Percentiles rank a stretch among this genome's conserved stretches.
Conservation (phyloP, 192 early-diverging fungal species). For the Lobulomyces angularis region DNA sequence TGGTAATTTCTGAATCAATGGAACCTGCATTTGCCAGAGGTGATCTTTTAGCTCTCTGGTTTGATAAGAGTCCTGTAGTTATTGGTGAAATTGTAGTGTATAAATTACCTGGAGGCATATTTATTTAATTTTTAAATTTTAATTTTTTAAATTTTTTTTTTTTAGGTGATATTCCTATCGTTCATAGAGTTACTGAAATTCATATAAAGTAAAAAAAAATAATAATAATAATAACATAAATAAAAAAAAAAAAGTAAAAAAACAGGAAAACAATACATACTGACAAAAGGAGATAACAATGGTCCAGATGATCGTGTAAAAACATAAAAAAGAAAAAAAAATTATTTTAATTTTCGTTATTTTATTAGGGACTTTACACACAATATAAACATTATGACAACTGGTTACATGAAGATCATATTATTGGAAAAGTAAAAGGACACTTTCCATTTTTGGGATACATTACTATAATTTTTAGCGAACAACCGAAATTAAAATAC, state of each 20-base stretch:
- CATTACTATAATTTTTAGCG: no score
- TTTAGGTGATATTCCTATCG: constrained; percentile 90
- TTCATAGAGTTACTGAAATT: constrained; percentile 87
- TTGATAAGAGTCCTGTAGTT: constrained; percentile 56
- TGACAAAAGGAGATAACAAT: constrained; percentile 99
- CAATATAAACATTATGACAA: no score
- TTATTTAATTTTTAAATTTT: no score
- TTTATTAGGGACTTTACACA: constrained; percentile 61
- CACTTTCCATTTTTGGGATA: no score
- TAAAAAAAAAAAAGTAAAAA: constrained; percentile 19
- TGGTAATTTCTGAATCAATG: constrained; percentile 94
- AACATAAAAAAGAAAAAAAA: no score
- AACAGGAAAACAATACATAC: constrained; percentile 67
- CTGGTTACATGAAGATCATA: no score
- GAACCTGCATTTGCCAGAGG: constrained; percentile 91
- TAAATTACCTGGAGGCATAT: constrained; percentile 76
- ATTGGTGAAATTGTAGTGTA: constrained; percentile 93
- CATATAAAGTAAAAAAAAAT: constrained; percentile 57
- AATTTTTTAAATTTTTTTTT: no score
- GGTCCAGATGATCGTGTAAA: constrained; percentile 78
- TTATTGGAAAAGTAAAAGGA: no score
- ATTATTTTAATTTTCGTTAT: background rate
- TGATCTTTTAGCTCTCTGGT: constrained; percentile 79
- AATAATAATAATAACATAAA: constrained; percentile 30
- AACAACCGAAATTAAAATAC: no score